phyloP scores from a whole-genome alignment of 768 basidiomycete genomes.

The Terana coerulea region DNA sequence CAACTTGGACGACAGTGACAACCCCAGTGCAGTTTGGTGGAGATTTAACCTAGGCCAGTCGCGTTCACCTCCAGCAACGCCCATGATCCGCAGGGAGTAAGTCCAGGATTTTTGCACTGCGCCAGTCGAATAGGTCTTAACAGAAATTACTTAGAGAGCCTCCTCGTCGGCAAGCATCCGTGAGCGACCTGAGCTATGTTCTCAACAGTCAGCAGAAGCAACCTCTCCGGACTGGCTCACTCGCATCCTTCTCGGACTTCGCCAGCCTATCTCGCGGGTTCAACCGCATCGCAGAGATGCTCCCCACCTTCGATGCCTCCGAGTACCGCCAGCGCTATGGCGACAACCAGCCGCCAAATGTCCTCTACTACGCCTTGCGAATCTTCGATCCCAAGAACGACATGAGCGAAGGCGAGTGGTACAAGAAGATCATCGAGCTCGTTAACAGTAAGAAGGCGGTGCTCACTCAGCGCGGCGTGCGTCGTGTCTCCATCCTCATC shows the following conservation, averaged over 20 bases:
- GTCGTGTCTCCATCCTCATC: conserved; percentile 88
- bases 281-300: conserved; percentile 61
- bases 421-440: conserved; percentile 64
- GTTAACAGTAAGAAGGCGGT: conserved; percentile 64
- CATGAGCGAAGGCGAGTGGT: conserved; percentile 73
- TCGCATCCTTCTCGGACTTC: conserved; percentile 85
- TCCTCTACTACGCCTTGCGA: conserved; percentile 90
- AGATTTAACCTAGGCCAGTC: conserved; percentile 92
- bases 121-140: too few species aligned
- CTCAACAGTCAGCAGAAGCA: conserved; percentile 84
- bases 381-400: conserved; percentile 82
- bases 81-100: conserved; percentile 52
- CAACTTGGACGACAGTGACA: conserved; percentile 80
- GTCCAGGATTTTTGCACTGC: conserved; percentile 14
- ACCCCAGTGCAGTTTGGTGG: conserved; percentile 83
- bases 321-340: conserved; percentile 81
- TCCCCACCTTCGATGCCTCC: conserved; percentile 68
- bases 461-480: conserved; percentile 74
- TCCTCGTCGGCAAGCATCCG: conserved; percentile 79
- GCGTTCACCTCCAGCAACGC: conserved; percentile 83
- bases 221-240: conserved; percentile 86
- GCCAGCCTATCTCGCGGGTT: conserved; percentile 69
- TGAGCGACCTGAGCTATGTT: conserved; percentile 93
- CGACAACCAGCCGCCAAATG: conserved; percentile 77
- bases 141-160: conserved; percentile 50